A percentile compares a stretch with the other conserved stretches of the same genome.
Conservation (phyloP, 2,329 filamentous ascomycete species). For the Talaromyces sp. region DNA sequence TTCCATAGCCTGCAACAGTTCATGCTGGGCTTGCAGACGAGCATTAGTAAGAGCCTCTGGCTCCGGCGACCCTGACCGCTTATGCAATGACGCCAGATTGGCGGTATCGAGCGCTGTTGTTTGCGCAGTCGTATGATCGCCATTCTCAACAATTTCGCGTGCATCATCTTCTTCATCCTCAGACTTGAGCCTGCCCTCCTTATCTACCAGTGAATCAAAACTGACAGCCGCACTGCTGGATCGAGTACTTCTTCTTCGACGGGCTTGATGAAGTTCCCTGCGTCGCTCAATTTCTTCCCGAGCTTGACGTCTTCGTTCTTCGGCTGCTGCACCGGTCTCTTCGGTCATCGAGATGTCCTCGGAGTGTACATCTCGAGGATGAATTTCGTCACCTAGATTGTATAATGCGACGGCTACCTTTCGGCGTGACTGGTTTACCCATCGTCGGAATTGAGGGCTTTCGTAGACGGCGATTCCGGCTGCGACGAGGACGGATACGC, state of each 20-base stretch:
- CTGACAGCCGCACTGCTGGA: slow-evolving; percentile 25
- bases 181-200: slow-evolving; percentile 34
- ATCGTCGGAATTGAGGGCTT: slow-evolving; percentile 60
- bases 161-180: slow-evolving; percentile 8
- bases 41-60: slow-evolving; percentile 14
- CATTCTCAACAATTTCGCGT: slow-evolving; percentile 1
- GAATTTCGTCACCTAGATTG: slow-evolving; percentile 58
- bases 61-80: slow-evolving; percentile 19
- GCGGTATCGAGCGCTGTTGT: slow-evolving; percentile 38
- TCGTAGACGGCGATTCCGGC: slow-evolving; percentile 62
- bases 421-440: slow-evolving; percentile 59
- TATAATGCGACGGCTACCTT: slow-evolving; percentile 59
- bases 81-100: slow-evolving; percentile 27
- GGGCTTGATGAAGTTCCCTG: slow-evolving; percentile 39
- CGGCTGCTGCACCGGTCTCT: slow-evolving; percentile 42
- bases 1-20: slow-evolving; percentile 22
- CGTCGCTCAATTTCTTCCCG: slow-evolving; percentile 46
- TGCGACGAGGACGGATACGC: slow-evolving; percentile 58
- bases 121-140: slow-evolving; percentile 24
- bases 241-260: slow-evolving; percentile 26
- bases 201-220: slow-evolving; percentile 47
- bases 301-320: slow-evolving; percentile 42
- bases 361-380: slow-evolving; percentile 40
- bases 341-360: slow-evolving; percentile 49
- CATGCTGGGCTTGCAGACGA: slow-evolving; percentile 20